Evolutionary conservation across 2,329 filamentous ascomycete genomes (phyloP).

Genomic region (Pseudocercospora ulei): DNA sequence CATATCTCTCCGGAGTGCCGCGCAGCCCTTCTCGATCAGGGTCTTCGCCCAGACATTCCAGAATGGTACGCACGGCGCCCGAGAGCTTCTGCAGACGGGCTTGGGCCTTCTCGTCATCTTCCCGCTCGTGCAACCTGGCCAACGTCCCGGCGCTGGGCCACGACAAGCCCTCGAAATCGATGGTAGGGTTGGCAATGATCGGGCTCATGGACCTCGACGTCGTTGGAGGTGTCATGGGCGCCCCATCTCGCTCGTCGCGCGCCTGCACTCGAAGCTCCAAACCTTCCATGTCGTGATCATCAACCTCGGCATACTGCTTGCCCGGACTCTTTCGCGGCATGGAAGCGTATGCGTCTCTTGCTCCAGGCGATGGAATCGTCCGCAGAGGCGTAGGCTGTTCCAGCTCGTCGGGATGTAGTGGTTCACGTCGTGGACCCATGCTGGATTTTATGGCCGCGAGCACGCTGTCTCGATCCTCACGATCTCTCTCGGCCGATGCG

Average conservation of each 20-base stretch:
- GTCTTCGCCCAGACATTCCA: conserved; percentile 58
- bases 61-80: conserved; percentile 53
- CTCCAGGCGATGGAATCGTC: conserved; percentile 8
- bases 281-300: conserved; percentile 39
- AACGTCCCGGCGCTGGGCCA: conserved; percentile 43
- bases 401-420: conserved; percentile 39
- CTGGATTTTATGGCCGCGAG: conserved; percentile 52
- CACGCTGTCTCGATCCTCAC: conserved; percentile 48
- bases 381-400: conserved; percentile 17
- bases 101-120: conserved; percentile 48
- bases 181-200: conserved; percentile 43
- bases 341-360: conserved; percentile 9
- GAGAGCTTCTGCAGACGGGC: conserved; percentile 52
- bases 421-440: conserved; percentile 42
- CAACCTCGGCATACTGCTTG: conserved; percentile 35
- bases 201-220: conserved; percentile 45
- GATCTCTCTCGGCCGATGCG: conserved; percentile 40
- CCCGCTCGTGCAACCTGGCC: conserved; percentile 28
- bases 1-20: conserved; percentile 73
- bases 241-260: conserved; percentile 47
- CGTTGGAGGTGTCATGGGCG: conserved; percentile 44
- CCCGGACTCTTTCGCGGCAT: conserved; percentile 15
- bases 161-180: conserved; percentile 49
- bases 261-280: conserved; percentile 32
- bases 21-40: conserved; percentile 54